Evolutionary conservation across 1,284 basidiomycete genomes (phyloP), one percentile per base, ranked within the genome.

Genomic region (Leccinum laetum): DNA sequence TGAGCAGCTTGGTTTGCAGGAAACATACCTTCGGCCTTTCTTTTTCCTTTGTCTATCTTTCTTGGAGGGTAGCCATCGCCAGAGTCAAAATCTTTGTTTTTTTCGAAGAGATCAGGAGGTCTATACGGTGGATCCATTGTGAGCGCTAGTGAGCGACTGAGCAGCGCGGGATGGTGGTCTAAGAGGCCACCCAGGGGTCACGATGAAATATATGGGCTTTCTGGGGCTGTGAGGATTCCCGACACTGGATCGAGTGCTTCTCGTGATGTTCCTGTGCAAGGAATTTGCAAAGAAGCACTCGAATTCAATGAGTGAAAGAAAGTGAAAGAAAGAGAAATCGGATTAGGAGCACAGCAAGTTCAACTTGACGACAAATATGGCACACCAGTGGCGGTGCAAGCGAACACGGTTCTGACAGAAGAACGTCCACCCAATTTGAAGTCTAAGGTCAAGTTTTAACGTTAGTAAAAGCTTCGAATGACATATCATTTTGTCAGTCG

Each of bases 41-140:
- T 59, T 46, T 73, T 73, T 4, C 70, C 73, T 55, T 75, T 74
- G 49, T 73, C 72, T 9, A 66, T 3, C 13, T 37, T 65, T 2
- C 21, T 62, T 16, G 68, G 26, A 58, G 46, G 10, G 32, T 64
- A 52, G 8, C 1, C 2, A n/a, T 69, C 52, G 14, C 67, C 24
- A 9, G 13, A 35, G 37, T 55, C 16, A 10, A 52, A 24, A 7
- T 61, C 35, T 5, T 0, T 9, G 9, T 60, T 10, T 3, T 6
- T 2, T 26, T 26, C 24, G 39, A 75, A 73, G 18, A 72, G 10
- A 4, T 70, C 56, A 39, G 71, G 72, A 35, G 69, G 67, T 62
- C 56, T 55, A 7, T 26, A 49, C n/a, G 16, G 5, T 9, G 60
- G 14, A 26, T 64, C n/a, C 70, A 73, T 71, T 26, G 2, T 53